Evolutionary conservation across 352 stramenopile species (phyloP), one percentile per base, ranked within the genome.

Genomic region (Salisapilia sapeloensis): DNA sequence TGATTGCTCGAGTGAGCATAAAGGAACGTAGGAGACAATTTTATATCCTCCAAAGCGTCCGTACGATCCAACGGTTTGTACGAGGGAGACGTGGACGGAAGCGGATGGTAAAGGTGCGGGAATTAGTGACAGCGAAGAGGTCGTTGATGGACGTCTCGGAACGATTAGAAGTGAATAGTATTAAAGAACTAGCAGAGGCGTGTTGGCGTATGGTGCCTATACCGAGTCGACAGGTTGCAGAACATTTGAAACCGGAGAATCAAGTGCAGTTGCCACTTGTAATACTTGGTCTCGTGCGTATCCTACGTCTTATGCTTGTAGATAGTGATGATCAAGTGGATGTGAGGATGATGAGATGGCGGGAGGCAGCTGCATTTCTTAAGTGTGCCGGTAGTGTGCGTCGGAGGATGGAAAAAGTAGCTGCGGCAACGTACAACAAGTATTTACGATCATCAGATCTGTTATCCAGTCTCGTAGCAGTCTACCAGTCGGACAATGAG

Each of bases 221-320:
- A 1, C 54, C 66, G 2, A 42, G 29, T 8, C 21, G 51, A 1
- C 43, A 46, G 15, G 36, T 36, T 29, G 33, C 28, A 3, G 16
- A 28, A 12, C 8, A n/a, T n/a, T n/a, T n/a, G n/a, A n/a, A n/a
- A n/a, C n/a, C 36, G 2, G 54, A 50, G n/a, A 22, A 12, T 4
- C 38, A 2, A 7, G 44, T 44, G 7, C 33, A 49, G 15, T 37
- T 79, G 19, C 44, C 64, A 18, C 46, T 66, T 8, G 46, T 83
- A 11, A 64, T 84, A 2, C 53, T 89, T 4, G 70, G 70, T 1
- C 49, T 89, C 17, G 57, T 86, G 4, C 66, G 74, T 12, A 27
- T 89, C 11, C 33, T 89, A 6, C 78, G 80, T 50, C 33, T 84
- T 11, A 66, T 76, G 22, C 76, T 62, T 9, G 62, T 53, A 20